Base-by-base conservation (phyloP, 345 rosid species). In the Salix udensis region DNA sequence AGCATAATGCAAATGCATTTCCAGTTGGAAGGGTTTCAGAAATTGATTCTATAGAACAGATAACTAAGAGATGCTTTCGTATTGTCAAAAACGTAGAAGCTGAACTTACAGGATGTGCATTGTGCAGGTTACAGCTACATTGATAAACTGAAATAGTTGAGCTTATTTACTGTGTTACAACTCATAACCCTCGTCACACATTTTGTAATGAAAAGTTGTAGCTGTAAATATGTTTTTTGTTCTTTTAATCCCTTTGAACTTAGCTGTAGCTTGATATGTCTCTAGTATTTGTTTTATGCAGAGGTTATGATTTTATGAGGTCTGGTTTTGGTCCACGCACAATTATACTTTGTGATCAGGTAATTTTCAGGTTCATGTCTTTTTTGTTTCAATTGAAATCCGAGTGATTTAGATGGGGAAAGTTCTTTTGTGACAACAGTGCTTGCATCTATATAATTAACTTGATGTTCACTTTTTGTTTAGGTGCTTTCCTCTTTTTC, bases 271-370 rank as follows among this genome's bases (percentile, higher is more conserved):
- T 46, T 60, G 14, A 14, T 36, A 26, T 82, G 64, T 23, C 4
- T 13, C 23, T 13, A 39, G 16, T 61, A 14, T 34, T 73, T 58
- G 61, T 48, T 66, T 53, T 69, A 61, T 85, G 86, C 90, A 93
- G 99, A 75, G 90, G 92, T 60, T 88, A 89, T 84, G 86, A 86
- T 84, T 93, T 91, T 76, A 82, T 89, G 83, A 86, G 82, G 85
- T 78, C 69, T 68, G 98, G 98, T 76, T 80, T 62, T 58, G 92
- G 92, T 82, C 85, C 94, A 68, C 91, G 90, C 65, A 96, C 98
- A 62, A 95, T 96, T 72, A 96, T 96, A 66, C 82, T 96, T 46
- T 93, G 99, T 78, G 99, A 93, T 86, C 97, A 91, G 97, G 98
- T 96, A 82, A 31, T 58, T 39, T 48, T 77, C 36, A 70, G 80